Evolutionary conservation across 2,329 filamentous ascomycete genomes (phyloP).

Genomic region (Incumbomyces lentus): DNA sequence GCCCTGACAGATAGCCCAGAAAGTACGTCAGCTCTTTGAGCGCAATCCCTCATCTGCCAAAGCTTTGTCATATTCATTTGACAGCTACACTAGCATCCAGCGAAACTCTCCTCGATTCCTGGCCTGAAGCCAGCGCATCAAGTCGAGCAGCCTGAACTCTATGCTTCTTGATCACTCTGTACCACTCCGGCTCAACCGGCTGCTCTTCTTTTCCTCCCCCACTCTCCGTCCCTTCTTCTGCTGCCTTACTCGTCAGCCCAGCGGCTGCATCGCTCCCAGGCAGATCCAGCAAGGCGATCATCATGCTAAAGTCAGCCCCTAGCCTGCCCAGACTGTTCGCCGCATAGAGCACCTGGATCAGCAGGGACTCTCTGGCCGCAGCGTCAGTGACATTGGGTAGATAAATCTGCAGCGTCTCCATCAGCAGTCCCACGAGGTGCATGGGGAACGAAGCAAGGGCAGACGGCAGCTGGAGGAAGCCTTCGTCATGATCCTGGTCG

Average conservation of each 20-base stretch:
- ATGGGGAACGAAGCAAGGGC: slow-evolving; percentile 75
- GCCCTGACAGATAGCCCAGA: background rate
- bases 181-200: slow-evolving; percentile 18
- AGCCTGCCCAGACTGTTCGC: slow-evolving; percentile 81
- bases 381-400: slow-evolving; percentile 20
- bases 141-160: slow-evolving; percentile 20
- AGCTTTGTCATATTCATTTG: slow-evolving; percentile 7
- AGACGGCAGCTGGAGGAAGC: slow-evolving; percentile 52
- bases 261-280: slow-evolving; percentile 9
- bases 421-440: slow-evolving; percentile 70
- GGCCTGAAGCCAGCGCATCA: slow-evolving; percentile 19
- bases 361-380: slow-evolving; percentile 44
- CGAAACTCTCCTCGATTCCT: slow-evolving; percentile 9
- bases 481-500: slow-evolving; percentile 21
- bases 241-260: too few species aligned
- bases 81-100: slow-evolving; percentile 17
- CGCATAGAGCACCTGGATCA: slow-evolving; percentile 22
- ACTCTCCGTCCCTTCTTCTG: slow-evolving; percentile 35
- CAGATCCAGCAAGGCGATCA: slow-evolving; percentile 50
- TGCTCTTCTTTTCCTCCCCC: too few species aligned
- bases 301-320: slow-evolving; percentile 84
- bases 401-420: slow-evolving; percentile 46
- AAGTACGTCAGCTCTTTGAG: background rate
- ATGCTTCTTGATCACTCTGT: slow-evolving; percentile 20
- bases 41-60: background rate